Base-by-base conservation (phyloP, 2,329 filamentous ascomycete species). In the Penicillium sp. region DNA sequence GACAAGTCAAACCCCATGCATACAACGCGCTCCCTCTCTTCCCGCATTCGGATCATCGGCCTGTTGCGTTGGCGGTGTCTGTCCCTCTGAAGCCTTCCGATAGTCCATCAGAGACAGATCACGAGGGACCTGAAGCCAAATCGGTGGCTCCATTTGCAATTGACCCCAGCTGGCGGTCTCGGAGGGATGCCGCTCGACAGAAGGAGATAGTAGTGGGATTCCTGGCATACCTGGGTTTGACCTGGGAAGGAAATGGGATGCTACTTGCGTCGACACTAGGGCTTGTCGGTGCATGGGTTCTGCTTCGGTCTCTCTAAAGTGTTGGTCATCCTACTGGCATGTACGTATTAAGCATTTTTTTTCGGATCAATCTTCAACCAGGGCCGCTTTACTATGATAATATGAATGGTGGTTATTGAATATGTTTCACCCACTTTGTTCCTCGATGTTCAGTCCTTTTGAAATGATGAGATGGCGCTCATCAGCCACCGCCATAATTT, bases 1-100 rank as follows among this genome's bases (percentile, higher is more conserved):
- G 56, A 5, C 57, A 58, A 21, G 81, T 91, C n/a, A 74, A 77
- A 24, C 79, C 86, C 3, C 75, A 82, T 27, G 78, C 74, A 24
- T 98, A 98, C 73, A 82, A 86, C 16, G 85, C 90, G 16, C 79
- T 98, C 27, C 91, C 93, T 1, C 77, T 96, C 2, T 84, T 96
- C 59, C 81, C 84, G n/a, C 90, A 88, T 9, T 95, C 90, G 53
- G 95, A 99, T 72, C 95, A 99, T 75, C 86, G 91, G 29, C 84
- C 92, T 7, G 95, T 98, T 3, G 90, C 86, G 48, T 79, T 96
- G 24, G 84, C 89, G 4, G 80, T 87, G 8, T 78, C 79, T 0
- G 82, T 97, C 16, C 88, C 90, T 1, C 76, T 91, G 6, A 63
- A 70, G 14, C 60, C 73, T 29, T 37, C 47, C 10, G 7, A 70